These are phyloP conservation scores for Blastocystis sp. DNA, from an alignment of 352 stramenopile genomes.

Conservation along the genomic window DNA sequence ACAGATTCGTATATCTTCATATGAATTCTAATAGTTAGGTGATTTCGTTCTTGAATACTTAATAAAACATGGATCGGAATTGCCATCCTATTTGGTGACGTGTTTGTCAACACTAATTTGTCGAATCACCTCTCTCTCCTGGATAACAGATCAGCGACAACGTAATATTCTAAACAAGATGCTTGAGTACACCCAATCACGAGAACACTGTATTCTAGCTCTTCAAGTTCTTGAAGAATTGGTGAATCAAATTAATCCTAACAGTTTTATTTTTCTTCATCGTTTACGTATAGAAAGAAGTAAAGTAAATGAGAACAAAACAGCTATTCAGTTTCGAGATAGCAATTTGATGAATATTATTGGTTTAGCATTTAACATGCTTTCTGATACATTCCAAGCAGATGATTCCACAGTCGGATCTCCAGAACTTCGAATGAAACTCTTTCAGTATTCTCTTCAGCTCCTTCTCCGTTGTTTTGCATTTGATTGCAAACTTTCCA, in stretches of 20 bases:
- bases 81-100: not conserved
- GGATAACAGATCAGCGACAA: conserved; percentile 47
- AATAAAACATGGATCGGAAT: conserved; percentile 48
- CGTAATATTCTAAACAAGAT: conserved; percentile 59
- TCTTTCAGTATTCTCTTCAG: conserved; percentile 21
- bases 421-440: not conserved
- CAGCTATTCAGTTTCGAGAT: conserved; percentile 44
- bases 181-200: conserved; percentile 47
- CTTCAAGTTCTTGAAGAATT: conserved; percentile 39
- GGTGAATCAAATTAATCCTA: conserved; percentile 52
- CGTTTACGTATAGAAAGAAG: conserved; percentile 6
- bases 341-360: conserved; percentile 35
- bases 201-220: conserved; percentile 41
- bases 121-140: conserved; percentile 61
- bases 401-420: conserved; percentile 38
- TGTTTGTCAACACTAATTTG: conserved; percentile 31
- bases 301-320: conserved; percentile 41
- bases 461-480: conserved; percentile 18
- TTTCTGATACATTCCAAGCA: not conserved
- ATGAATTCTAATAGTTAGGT: not conserved
- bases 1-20: conserved; percentile 8
- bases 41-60: conserved; percentile 64
- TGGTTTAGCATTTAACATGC: conserved; percentile 27
- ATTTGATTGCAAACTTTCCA: not conserved
- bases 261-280: not conserved